Base-by-base conservation (phyloP, 1,284 basidiomycete species). In the Clitocybe nebularis region DNA sequence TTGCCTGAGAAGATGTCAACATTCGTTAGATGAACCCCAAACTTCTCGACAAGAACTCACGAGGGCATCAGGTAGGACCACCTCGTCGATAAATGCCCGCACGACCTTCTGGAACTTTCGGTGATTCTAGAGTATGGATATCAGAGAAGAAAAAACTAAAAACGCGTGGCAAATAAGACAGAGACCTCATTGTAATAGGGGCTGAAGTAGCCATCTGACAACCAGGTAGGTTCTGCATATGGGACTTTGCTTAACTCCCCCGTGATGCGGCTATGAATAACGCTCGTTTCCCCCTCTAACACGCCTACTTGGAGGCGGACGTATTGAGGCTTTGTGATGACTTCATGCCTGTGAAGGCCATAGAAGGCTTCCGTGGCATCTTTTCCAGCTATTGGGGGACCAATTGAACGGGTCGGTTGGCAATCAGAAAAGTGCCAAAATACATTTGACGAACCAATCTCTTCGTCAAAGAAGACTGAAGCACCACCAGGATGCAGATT, bases 331-430 rank as follows among this genome's bases (percentile, higher is more conserved):
- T 80, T 80, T 52, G 74, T 67, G 39, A 94, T 77, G 10, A 93
- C 76, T 53, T 93, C 89, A 46, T 81, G 75, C 24, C 87, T 73
- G 60, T 94, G 91, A 33, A 94, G 75, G 34, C 84, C 80, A 56
- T 84, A 93, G 69, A 93, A 93, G 2, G 77, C 79, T 41, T 91
- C 86, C 0, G 91, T 93, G 3, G 87, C 89, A 59, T 94, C 90
- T 60, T 87, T 74, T 3, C 88, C 89, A 45, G 84, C 85, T 82
- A 56, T 62, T 2, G 3, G 30, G 25, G 36, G 21, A 71, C 58
- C 20, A 71, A 66, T 35, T 58, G 59, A 6, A 54, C 48, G 29
- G n/a, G 58, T 56, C 24, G 54, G 60, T 48, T 16, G 19, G 8
- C 29, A 16, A 70, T 69, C 39, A 11, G 19, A 30, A 23, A 34